Evolutionary conservation across 108 stramenopile genomes (phyloP).

Genomic region (Asterionellopsis glacialis): DNA sequence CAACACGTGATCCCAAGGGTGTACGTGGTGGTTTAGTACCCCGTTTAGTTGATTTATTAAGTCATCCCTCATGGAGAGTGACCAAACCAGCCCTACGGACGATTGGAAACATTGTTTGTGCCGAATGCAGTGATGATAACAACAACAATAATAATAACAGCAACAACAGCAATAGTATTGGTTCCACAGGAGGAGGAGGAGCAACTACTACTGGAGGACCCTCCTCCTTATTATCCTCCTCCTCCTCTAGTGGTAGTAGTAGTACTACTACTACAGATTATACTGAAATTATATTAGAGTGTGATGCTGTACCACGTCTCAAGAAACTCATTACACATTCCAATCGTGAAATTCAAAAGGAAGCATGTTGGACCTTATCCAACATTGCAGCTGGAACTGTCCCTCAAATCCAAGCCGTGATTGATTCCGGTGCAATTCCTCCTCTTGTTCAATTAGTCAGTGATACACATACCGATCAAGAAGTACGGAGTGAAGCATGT

Average conservation of each 20-base stretch:
- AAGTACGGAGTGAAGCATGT: conserved; percentile 95
- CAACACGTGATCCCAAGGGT: conserved; percentile 35
- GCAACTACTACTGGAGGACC: no score
- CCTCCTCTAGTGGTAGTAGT: neutral
- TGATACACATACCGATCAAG: conserved; percentile 75
- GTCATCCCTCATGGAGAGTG: conserved; percentile 85
- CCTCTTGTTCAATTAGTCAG: conserved; percentile 85
- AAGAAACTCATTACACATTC: conserved; percentile 78
- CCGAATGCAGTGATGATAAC: conserved; percentile 82
- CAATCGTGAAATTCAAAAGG: conserved; percentile 97
- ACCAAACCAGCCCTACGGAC: conserved; percentile 94
- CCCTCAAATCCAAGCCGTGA: conserved; percentile 93
- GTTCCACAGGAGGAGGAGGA: no score
- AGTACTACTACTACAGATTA: conserved; percentile 71
- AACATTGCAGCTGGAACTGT: conserved; percentile 98
- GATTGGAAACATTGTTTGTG: conserved; percentile 96
- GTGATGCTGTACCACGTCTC: conserved; percentile 84
- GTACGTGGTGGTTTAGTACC: conserved; percentile 75
- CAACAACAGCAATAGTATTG: conserved; percentile 5
- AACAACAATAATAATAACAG: conserved; percentile 33
- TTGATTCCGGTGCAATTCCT: conserved; percentile 90
- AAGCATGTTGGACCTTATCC: conserved; percentile 95
- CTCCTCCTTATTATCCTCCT: no score
- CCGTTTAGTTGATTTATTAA: conserved; percentile 86
- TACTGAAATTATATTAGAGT: conserved; percentile 91